Percentiles rank a stretch among this genome's conserved stretches.
Evolutionary conservation across 2,329 filamentous ascomycete genomes (phyloP).

Genomic region (Madurella fahalii): DNA sequence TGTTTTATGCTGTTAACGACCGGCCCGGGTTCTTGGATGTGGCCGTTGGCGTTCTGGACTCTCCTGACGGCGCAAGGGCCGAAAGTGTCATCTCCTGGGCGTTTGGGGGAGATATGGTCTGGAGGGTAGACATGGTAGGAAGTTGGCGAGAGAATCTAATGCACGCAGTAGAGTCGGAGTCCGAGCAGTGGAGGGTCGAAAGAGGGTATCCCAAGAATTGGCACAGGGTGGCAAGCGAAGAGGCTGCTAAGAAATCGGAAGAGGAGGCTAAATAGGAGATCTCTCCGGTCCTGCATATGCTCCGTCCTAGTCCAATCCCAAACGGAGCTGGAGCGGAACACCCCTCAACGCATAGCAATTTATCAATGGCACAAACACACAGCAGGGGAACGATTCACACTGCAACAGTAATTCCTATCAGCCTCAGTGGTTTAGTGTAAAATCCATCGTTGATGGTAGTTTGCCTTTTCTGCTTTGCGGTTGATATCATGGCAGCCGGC

Average conservation of each 20-base stretch:
- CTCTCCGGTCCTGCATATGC: no score
- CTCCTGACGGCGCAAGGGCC: constrained; percentile 42
- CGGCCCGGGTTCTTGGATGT: constrained; percentile 40
- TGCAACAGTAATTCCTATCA: not conserved
- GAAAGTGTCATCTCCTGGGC: constrained; percentile 43
- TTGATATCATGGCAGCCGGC: no score
- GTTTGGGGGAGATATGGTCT: constrained; percentile 32
- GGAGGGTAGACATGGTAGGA: constrained; percentile 34
- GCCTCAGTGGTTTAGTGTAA: constrained; percentile 48
- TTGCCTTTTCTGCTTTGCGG: no score
- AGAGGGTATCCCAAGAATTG: constrained; percentile 34
- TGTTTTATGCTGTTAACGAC: constrained; percentile 39
- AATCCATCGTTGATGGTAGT: constrained; percentile 43
- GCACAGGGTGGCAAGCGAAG: constrained; percentile 25
- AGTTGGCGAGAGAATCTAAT: constrained; percentile 40
- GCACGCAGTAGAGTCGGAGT: constrained; percentile 30
- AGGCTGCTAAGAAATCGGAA: not conserved
- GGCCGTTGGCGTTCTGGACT: constrained; percentile 41
- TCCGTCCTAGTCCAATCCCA: no score
- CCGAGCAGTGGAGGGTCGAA: constrained; percentile 34
- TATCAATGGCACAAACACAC: no score
- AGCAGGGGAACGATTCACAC: no score
- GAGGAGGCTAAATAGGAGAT: no score
- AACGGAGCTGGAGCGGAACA: no score
- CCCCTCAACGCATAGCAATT: no score